phyloP scores from a whole-genome alignment of 306 rosid genomes.

The Prunus padus region DNA sequence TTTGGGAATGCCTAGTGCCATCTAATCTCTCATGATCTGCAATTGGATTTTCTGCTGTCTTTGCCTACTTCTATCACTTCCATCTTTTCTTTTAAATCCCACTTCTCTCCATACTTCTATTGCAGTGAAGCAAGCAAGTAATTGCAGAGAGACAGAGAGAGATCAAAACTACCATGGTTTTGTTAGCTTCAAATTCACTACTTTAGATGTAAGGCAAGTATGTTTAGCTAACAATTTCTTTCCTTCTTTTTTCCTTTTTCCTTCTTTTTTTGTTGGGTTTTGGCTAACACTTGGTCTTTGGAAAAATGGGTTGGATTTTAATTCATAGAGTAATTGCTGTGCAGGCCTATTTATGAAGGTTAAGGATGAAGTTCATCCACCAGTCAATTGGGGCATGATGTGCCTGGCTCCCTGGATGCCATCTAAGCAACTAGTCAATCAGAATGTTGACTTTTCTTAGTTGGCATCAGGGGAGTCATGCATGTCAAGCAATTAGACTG shows the following conservation, averaged over 20 bases:
- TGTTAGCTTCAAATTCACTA: neutral
- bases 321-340: neutral
- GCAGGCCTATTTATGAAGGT: neutral
- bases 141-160: neutral
- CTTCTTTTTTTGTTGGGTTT: neutral
- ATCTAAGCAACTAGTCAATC: slow-evolving; percentile 23
- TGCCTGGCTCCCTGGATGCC: slow-evolving; percentile 46
- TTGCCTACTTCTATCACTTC: slow-evolving; percentile 17
- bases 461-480: slow-evolving; percentile 33
- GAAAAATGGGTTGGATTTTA: neutral
- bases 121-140: neutral
- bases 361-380: neutral
- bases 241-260: no score
- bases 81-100: slow-evolving; percentile 12
- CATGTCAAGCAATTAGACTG: slow-evolving; percentile 6
- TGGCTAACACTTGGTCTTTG: neutral
- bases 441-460: slow-evolving; percentile 10
- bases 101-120: slow-evolving; percentile 8
- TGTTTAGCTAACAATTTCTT: no score
- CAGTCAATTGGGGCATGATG: neutral
- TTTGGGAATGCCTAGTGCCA: neutral
- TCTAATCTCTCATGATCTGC: slow-evolving; percentile 22
- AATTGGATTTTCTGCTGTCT: slow-evolving; percentile 25
- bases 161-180: neutral
- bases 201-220: neutral